Base-by-base conservation (phyloP, 164 flowering plant species). In the Chloranthus sessilifolius region DNA sequence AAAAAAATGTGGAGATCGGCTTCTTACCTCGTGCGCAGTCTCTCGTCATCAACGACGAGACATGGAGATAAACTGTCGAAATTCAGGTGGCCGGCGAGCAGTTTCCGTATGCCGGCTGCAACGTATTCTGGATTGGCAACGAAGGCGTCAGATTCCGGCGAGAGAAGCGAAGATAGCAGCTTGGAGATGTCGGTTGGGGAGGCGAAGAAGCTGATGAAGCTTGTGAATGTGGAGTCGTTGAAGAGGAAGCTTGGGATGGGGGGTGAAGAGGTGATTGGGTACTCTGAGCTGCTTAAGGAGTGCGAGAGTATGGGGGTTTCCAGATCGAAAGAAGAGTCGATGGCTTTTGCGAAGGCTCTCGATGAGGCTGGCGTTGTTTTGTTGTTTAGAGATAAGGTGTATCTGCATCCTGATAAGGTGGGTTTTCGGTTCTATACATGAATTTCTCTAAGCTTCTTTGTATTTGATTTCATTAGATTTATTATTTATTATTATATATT, bases 291-390 rank as follows among this genome's bases (percentile, higher is more conserved):
- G 5, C 56, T 89, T 5, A 61, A 73, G 38, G 82, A 84, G 2
- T 83, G 94, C 43, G 55, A 76, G 64, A 59, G 72, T 50, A 66
- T 70, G 62, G 97, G 95, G 3, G 72, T 89, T 9, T 80, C 94
- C 10, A 82, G 80, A 63, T 68, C 92, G 12, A 28, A 1, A 8
- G 84, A 70, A 1, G 97, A 89, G 57, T 92, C 97, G 4, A 62
- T 66, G 0, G 70, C 78, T 10, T 89, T 89, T 44, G 88, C 86
- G 9, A 61, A 66, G 14, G 80, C 77, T 12, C 83, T 89, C 19
- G 97, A 89, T 50, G 94, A 86, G 15, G 97, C 97, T 22, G 92
- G 95, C 9, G 95, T 89, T 8, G 65, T 89, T 20, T 78, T 89
- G 43, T 68, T 89, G 25, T 89, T 86, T 59, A 75, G 95, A 38